Evolutionary conservation across 1,284 basidiomycete genomes (phyloP).

Genomic region (Neonothopanus nambi): DNA sequence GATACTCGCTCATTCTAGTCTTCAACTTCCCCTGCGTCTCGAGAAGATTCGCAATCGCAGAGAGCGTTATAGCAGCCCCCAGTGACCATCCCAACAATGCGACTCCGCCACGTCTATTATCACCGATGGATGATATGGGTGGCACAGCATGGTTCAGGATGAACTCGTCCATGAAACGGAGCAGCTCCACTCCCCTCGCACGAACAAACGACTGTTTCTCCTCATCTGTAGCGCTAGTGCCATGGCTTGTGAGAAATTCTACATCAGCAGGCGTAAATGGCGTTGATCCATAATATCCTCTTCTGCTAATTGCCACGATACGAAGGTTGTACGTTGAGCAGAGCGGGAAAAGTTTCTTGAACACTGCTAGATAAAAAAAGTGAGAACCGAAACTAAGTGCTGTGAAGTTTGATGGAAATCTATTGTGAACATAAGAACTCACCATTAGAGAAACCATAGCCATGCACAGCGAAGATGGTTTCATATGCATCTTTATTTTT

Average conservation of each 20-base stretch:
- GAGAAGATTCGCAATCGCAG: conserved; percentile 2
- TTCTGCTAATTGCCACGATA: neutral
- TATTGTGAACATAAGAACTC: neutral
- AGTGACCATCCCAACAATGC: conserved; percentile 8
- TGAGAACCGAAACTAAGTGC: neutral
- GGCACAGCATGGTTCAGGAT: conserved; percentile 1
- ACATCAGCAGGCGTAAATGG: neutral
- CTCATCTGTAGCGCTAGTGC: neutral
- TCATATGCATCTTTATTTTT: neutral
- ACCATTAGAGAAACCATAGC: neutral
- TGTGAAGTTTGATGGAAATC: neutral
- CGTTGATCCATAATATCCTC: neutral
- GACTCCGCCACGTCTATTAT: neutral
- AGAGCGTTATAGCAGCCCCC: neutral
- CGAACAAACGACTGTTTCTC: neutral
- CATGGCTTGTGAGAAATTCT: too few species aligned
- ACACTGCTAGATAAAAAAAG: neutral
- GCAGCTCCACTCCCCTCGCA: conserved; percentile 1
- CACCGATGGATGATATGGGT: neutral
- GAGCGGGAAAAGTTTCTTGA: neutral
- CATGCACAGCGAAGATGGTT: neutral
- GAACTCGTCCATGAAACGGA: conserved; percentile 7
- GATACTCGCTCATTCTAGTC: neutral
- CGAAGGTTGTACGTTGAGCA: neutral
- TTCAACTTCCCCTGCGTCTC: too few species aligned